Evolutionary conservation across 2,329 filamentous ascomycete species (phyloP), one percentile per base, ranked within the genome.

Genomic region (Leptoxyphium fumago): DNA sequence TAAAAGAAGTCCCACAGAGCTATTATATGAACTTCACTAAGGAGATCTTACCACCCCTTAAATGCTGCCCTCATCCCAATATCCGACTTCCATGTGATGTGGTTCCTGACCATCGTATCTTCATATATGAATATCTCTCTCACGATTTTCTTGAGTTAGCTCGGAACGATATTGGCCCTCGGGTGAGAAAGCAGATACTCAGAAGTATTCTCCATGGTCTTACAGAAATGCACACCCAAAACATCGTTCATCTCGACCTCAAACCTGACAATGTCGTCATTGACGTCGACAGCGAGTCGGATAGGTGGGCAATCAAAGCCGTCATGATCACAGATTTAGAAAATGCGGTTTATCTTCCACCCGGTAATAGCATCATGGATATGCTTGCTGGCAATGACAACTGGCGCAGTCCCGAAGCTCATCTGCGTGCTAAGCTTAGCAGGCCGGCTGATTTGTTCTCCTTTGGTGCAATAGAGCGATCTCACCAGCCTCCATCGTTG

Each of bases 381-480:
- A n/a, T 43, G 15, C 36, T 46, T 17, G 44, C 44, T 10, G 44
- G 44, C 13, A 46, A 46, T 36, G 44, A 46, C 14, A 43, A 46
- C 40, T 46, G 40, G 41, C 44, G 44, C 40, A 46, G 44, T 32
- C 44, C 41, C 1, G 44, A 46, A 28, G 44, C 44, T 21, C 41
- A 46, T 46, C 10, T 46, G 9, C 29, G 34, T 13, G 40, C 30
- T 4, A 26, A 26, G 21, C 21, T 26, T 7, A 26, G 7, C 21
- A 26, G 4, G 21, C 7, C 21, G 21, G 21, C 21, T 26, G 21
- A 26, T 7, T 4, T 26, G 4, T 26, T 26, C 21, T 26, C 7
- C 21, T 26, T 26, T 26, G 21, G 21, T 3, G 21, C 21, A 26
- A 26, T 7, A 26, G 21, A 4, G 7, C 21, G 21, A 7, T 26